A percentile compares a stretch with the other conserved stretches of the same genome.
Conservation (phyloP, 2,329 filamentous ascomycete species). For the Diplodia corticola region DNA sequence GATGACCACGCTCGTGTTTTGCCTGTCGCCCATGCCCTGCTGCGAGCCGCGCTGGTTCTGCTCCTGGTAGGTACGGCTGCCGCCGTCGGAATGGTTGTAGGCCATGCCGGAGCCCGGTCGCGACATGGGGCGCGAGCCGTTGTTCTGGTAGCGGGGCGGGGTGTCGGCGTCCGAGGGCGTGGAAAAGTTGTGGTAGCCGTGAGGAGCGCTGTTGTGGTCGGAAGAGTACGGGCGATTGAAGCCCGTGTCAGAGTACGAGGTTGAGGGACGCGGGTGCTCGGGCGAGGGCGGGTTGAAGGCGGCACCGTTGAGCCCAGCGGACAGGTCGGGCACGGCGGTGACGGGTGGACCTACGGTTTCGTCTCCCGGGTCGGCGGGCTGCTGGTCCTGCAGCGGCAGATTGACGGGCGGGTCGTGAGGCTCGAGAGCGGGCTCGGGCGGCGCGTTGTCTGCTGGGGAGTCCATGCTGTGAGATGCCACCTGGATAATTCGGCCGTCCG, state of each 20-base stretch:
- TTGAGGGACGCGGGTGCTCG: conserved; percentile 49
- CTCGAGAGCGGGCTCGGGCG: conserved; percentile 21
- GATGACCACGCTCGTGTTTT: conserved; percentile 77
- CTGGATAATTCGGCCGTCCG: conserved; percentile 13
- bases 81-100: conserved; percentile 49
- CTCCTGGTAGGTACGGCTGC: conserved; percentile 49
- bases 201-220: conserved; percentile 31
- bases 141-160: conserved; percentile 32
- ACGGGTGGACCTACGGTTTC: conserved; percentile 51
- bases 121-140: conserved; percentile 33
- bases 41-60: conserved; percentile 46
- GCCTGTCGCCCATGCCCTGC: conserved; percentile 41
- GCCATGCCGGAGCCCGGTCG: conserved; percentile 55
- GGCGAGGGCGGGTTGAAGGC: conserved; percentile 44
- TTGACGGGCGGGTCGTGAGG: conserved; percentile 22
- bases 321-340: conserved; percentile 45
- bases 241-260: conserved; percentile 54
- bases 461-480: conserved; percentile 23
- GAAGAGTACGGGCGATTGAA: conserved; percentile 47
- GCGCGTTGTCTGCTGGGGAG: conserved; percentile 21
- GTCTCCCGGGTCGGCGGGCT: conserved; percentile 45
- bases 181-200: conserved; percentile 42
- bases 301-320: conserved; percentile 33
- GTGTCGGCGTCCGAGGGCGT: conserved; percentile 52
- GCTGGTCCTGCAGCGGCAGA: conserved; percentile 30